Base-by-base conservation (phyloP, 345 rosid species). In the Sonneratia alba region DNA sequence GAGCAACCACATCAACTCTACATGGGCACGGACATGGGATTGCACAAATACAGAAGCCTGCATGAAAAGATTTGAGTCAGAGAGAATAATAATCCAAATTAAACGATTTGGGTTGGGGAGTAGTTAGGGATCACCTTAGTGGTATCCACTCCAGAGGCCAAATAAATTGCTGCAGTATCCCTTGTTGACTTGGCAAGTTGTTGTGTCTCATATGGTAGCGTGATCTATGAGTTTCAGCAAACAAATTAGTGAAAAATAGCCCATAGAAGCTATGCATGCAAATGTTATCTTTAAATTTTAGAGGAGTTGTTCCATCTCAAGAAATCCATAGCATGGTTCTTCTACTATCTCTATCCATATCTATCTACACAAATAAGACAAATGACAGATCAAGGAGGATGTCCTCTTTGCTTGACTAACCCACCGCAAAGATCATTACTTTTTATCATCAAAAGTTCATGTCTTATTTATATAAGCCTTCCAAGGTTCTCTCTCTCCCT, bases 1-100 rank as follows among this genome's bases (percentile, higher is more conserved):
- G 61, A 88, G 84, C 36, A 88, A 89, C 91, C 89, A 89, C 96
- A 89, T 91, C 74, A 93, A 81, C 53, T 89, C 96, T 43, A 79
- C 83, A 82, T 88, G 96, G 45, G 98, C 90, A 45, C 80, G 90
- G 13, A 91, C 96, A 65, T 87, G 92, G 72, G 96, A 93, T 83
- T 93, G 98, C 73, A 89, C 91, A 84, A 91, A 89, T 15, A 91
- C 98, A 43, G 97, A 85, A 81, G 97, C 97, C 93, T 92, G 87
- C 82, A 79, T 6, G 55, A 51, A 55, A 75, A 63, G 73, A 73
- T 66, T 36, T 49, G 63, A 67, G 49, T 40, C 15, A 62, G 59
- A 68, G 40, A 55, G 11, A 64, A 69, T 61, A 36, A 8, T 27
- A 3, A 65, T 48, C 27, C 10, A 22, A 71, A 56, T 36, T 6